Conservation (phyloP, 176 grass and related monocot genomes). For the Aegilops longissima region DNA sequence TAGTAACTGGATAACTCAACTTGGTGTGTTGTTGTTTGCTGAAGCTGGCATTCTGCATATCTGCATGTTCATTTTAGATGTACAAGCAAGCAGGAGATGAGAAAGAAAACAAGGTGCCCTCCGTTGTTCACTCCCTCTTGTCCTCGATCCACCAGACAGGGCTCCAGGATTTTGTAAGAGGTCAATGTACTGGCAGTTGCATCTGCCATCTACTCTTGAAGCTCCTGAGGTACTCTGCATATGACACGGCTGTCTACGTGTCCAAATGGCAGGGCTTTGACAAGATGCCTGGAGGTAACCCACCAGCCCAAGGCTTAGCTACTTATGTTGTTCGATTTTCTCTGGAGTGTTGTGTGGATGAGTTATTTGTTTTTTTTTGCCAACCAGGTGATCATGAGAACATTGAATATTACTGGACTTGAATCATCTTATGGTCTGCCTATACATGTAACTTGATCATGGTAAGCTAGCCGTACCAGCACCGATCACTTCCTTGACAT, state of each 20-base stretch:
- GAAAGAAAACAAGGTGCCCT: no score
- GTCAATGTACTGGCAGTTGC: conserved; percentile 73
- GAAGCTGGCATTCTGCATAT: neutral
- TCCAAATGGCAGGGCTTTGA: conserved; percentile 71
- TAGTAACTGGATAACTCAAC: neutral
- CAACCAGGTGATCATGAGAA: conserved; percentile 86
- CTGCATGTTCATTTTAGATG: neutral
- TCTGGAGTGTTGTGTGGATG: neutral
- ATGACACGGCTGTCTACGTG: conserved; percentile 65
- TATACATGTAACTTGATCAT: no score
- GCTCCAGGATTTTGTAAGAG: neutral
- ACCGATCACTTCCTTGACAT: no score
- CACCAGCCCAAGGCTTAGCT: no score
- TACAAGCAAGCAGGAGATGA: no score
- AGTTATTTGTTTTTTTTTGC: neutral
- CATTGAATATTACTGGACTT: conserved; percentile 33
- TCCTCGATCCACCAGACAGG: no score
- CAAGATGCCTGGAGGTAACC: no score
- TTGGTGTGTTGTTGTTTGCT: neutral
- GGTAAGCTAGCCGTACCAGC: no score
- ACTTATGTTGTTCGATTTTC: neutral
- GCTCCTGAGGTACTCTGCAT: conserved; percentile 67
- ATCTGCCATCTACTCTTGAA: conserved; percentile 67
- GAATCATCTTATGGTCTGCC: no score
- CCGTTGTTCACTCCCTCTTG: no score